Percentiles rank a stretch among this genome's conserved stretches.
Conservation (phyloP, 2,329 filamentous ascomycete species). For the Stachybotrys echinatus region DNA sequence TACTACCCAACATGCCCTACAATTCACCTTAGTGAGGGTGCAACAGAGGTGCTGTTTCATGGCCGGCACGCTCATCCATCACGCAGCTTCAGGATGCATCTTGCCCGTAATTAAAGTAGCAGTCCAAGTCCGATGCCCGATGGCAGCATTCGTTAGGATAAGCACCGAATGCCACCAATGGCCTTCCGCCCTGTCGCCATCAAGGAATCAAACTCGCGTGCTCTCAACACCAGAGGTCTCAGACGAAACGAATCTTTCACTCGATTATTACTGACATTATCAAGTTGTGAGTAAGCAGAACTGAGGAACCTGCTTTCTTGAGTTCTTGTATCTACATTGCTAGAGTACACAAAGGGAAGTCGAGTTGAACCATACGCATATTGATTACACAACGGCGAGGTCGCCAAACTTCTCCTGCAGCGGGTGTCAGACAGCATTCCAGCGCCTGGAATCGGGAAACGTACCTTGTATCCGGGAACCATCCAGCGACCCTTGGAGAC, state of each 20-base stretch:
- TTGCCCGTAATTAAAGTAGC: no score
- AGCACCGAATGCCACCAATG: no score
- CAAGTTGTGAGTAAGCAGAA: constrained; percentile 24
- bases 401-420: constrained; percentile 96
- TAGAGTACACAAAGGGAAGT: constrained; percentile 60
- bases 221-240: no score
- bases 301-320: constrained; percentile 19
- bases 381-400: constrained; percentile 81
- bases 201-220: no score
- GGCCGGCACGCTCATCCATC: no score
- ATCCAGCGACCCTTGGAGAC: constrained; percentile 98
- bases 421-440: constrained; percentile 36
- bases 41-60: no score
- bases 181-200: no score
- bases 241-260: background rate
- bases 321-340: constrained; percentile 61
- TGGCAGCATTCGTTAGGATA: no score
- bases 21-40: no score
- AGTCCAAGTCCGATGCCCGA: no score
- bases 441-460: constrained; percentile 20
- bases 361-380: constrained; percentile 26
- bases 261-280: background rate
- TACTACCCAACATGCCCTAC: no score
- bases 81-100: no score
- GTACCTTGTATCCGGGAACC: constrained; percentile 97